Evolutionary conservation across 2,329 filamentous ascomycete species (phyloP).

Genomic region (Furcasterigmium sp.): DNA sequence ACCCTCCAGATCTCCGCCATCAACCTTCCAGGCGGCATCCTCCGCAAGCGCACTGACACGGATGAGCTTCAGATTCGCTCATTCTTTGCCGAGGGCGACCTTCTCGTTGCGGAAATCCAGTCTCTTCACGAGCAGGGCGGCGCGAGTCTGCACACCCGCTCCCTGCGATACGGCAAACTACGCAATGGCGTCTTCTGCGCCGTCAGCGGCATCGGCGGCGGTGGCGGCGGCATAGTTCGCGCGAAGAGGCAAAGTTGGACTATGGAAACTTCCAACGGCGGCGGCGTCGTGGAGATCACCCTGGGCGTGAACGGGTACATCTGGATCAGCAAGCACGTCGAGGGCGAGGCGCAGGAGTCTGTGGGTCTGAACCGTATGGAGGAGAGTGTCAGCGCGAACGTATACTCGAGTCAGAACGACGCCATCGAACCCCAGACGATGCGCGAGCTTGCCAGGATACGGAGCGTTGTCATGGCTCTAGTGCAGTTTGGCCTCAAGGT

Average conservation of each 20-base stretch:
- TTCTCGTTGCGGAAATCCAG: slow-evolving; percentile 94
- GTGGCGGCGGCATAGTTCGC: slow-evolving; percentile 80
- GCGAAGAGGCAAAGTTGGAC: slow-evolving; percentile 86
- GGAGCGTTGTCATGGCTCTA: slow-evolving; percentile 75
- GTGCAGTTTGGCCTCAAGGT: slow-evolving; percentile 79
- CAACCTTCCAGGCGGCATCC: slow-evolving; percentile 89
- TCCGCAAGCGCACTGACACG: slow-evolving; percentile 86
- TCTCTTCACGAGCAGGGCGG: slow-evolving; percentile 79
- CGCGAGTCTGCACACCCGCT: slow-evolving; percentile 83
- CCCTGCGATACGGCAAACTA: slow-evolving; percentile 90
- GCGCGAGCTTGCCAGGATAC: slow-evolving; percentile 80
- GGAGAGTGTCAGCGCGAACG: slow-evolving; percentile 75
- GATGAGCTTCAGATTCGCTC: slow-evolving; percentile 95
- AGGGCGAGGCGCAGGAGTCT: slow-evolving; percentile 44
- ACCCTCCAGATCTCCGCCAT: slow-evolving; percentile 82
- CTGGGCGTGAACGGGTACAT: slow-evolving; percentile 96
- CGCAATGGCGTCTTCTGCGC: slow-evolving; percentile 86
- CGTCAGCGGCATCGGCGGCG: slow-evolving; percentile 76
- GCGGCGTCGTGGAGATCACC: slow-evolving; percentile 73
- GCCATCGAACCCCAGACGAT: slow-evolving; percentile 70
- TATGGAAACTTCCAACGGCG: slow-evolving; percentile 50
- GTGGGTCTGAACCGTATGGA: slow-evolving; percentile 82
- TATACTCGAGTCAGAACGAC: slow-evolving; percentile 96
- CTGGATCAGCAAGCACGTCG: slow-evolving; percentile 83
- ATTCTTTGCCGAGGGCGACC: slow-evolving; percentile 95